phyloP scores from a whole-genome alignment of 202 grass and related monocot species.

The Zizania palustris region DNA sequence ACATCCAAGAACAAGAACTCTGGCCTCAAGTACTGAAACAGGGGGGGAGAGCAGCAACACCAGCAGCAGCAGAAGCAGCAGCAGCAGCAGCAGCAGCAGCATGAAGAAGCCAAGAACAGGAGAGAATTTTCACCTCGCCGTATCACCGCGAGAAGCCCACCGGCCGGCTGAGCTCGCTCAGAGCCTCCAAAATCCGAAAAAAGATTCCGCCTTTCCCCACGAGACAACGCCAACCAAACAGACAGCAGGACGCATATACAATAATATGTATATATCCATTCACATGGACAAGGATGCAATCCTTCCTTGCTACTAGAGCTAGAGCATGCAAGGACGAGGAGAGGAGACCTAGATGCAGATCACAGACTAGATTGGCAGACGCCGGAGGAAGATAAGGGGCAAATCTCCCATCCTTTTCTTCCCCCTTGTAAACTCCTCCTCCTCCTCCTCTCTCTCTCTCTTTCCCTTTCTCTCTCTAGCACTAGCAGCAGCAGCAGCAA shows the following conservation, averaged over 20 bases:
- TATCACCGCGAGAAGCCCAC: conserved; percentile 43
- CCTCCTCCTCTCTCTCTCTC: not conserved
- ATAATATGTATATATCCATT: conserved; percentile 42
- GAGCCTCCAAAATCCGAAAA: conserved; percentile 46
- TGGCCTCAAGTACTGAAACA: conserved; percentile 28
- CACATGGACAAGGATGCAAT: conserved; percentile 41
- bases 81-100: not conserved
- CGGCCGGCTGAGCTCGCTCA: not conserved
- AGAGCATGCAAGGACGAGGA: conserved; percentile 13
- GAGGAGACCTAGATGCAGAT: conserved; percentile 36
- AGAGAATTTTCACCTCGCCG: conserved; percentile 44
- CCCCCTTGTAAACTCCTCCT: not conserved
- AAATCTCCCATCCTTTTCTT: not conserved
- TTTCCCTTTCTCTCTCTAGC: conserved; percentile 26
- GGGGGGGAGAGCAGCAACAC: not conserved
- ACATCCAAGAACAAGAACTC: conserved; percentile 17
- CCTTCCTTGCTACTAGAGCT: not conserved
- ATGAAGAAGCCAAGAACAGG: conserved; percentile 42
- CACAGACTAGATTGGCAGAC: conserved; percentile 26
- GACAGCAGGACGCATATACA: conserved; percentile 40
- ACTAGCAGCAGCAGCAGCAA: conserved; percentile 4
- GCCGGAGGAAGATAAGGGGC: not conserved
- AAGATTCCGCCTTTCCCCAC: conserved; percentile 55
- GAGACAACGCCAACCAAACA: conserved; percentile 52
- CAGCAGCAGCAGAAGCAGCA: not conserved